Evolutionary conservation across 2,329 filamentous ascomycete species (phyloP), one percentile per base, ranked within the genome.

Genomic region (Emmonsiellopsis sp.): DNA sequence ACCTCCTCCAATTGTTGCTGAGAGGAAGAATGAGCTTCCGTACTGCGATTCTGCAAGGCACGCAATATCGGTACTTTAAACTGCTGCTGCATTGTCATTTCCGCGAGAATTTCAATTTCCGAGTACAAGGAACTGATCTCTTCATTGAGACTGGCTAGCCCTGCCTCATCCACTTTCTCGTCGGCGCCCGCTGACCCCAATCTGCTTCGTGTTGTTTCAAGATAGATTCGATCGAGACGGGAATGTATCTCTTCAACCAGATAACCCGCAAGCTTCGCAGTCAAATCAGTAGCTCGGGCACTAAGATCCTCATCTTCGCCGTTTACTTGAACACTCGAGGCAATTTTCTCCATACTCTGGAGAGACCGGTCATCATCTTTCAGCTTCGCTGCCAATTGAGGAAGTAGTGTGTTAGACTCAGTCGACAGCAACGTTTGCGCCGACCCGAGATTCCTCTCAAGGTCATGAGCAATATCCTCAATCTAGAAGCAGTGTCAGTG

Each of bases 21-120:
- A 8, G 66, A 66, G 11, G 58, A 59, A 44, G 60, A 58, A 13
- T 61, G 63, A 47, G 67, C 56, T 40, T 66, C 59, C 30, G 60
- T 61, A 45, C 68, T 68, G 20, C 61, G 60, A 41, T 63, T 62
- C 38, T 66, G 62, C 20, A 73, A 64, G 47, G 67, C 67, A 2
- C 62, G 63, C 26, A 69, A 56, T 48, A 73, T 72, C 5, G 70
- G 67, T 40, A 70, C 69, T 7, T 67, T 65, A 58, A 72, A 73
- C 52, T 70, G 65, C 45, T 75, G 71, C 55, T 67, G 68, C 1
- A 68, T 70, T 50, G 72, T 73, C 57, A 73, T 67, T n/a, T 72
- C 67, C 42, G 70, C 63, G 35, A 73, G 57, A 3, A 71, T 59
- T 26, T 65, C 67, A 43, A 73, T 70, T 48, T 73, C 70, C 0